Evolutionary conservation across 306 rosid species (phyloP).

Genomic region (Dalbergia cochinchinensis): DNA sequence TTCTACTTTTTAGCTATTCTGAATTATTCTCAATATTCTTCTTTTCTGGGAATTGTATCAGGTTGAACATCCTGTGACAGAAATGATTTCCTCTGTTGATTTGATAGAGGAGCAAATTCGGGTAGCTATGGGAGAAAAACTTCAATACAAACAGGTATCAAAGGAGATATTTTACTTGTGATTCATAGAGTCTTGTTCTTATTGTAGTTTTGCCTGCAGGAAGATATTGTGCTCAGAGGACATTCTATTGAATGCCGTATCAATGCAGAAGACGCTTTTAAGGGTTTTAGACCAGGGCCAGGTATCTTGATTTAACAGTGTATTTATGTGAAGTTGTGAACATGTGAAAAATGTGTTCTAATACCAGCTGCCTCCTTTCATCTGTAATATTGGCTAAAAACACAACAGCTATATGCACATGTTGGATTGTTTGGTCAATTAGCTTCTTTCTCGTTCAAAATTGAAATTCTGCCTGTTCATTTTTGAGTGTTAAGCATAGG

Average conservation of each 20-base stretch:
- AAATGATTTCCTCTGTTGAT: conserved; percentile 96
- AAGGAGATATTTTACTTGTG: conserved; percentile 39
- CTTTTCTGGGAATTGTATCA: conserved; percentile 43
- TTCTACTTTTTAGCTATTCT: conserved; percentile 17
- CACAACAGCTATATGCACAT: conserved; percentile 13
- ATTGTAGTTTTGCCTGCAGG: conserved; percentile 61
- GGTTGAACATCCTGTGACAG: conserved; percentile 99
- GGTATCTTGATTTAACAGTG: conserved; percentile 56
- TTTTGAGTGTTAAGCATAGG: neutral
- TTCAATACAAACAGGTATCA: conserved; percentile 76
- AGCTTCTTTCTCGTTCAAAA: conserved; percentile 28
- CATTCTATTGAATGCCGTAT: conserved; percentile 98
- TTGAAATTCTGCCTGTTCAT: neutral
- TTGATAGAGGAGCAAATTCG: conserved; percentile 96
- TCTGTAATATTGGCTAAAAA: conserved; percentile 14
- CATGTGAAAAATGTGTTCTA: conserved; percentile 30
- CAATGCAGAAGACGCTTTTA: conserved; percentile 98
- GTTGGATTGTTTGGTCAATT: conserved; percentile 21
- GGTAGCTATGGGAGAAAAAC: conserved; percentile 96
- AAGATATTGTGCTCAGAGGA: conserved; percentile 92
- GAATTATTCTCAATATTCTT: conserved; percentile 12
- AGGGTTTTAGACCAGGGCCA: conserved; percentile 97
- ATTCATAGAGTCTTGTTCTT: conserved; percentile 44
- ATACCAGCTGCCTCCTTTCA: conserved; percentile 12
- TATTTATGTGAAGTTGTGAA: neutral